These are phyloP conservation scores for Udeniomyces megalosporus DNA, from an alignment of 768 basidiomycete species.

Conservation along the genomic window DNA sequence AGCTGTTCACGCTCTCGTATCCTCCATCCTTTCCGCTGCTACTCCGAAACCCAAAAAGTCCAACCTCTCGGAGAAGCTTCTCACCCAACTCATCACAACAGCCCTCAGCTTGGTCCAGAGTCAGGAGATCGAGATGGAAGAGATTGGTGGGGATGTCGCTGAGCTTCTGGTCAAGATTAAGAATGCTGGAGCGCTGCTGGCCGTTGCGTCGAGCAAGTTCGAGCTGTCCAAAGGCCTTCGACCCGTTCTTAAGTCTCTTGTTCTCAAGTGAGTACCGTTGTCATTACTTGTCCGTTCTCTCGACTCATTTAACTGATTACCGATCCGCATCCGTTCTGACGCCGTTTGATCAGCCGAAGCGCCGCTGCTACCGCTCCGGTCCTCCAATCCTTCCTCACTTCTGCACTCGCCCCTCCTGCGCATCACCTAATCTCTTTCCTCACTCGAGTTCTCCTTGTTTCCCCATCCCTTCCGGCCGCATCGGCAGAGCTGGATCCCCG, in stretches of 20 bases:
- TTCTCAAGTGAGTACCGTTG: not conserved
- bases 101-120: slow-evolving; percentile 11
- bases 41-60: not conserved
- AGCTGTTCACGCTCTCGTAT: slow-evolving; percentile 38
- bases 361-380: not conserved
- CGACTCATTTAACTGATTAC: not conserved
- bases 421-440: slow-evolving; percentile 5
- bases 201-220: not conserved
- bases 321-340: not conserved
- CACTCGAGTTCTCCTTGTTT: slow-evolving; percentile 1
- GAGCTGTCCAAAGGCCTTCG: slow-evolving; percentile 9
- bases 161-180: not conserved
- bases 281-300: not conserved
- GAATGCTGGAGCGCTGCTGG: slow-evolving; percentile 4
- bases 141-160: slow-evolving; percentile 1
- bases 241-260: slow-evolving; percentile 8
- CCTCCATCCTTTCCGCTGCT: slow-evolving; percentile 2
- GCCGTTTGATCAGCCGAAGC: slow-evolving; percentile 7
- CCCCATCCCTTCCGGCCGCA: not conserved
- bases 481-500: not conserved
- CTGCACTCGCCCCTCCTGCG: not conserved
- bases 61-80: not conserved
- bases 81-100: not conserved
- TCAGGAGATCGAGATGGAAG: slow-evolving; percentile 7
- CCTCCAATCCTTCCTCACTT: slow-evolving; percentile 10